A percentile compares a stretch with the other conserved stretches of the same genome.
phyloP scores from a whole-genome alignment of 2,329 filamentous ascomycete species.

The Thielaviopsis populi region DNA sequence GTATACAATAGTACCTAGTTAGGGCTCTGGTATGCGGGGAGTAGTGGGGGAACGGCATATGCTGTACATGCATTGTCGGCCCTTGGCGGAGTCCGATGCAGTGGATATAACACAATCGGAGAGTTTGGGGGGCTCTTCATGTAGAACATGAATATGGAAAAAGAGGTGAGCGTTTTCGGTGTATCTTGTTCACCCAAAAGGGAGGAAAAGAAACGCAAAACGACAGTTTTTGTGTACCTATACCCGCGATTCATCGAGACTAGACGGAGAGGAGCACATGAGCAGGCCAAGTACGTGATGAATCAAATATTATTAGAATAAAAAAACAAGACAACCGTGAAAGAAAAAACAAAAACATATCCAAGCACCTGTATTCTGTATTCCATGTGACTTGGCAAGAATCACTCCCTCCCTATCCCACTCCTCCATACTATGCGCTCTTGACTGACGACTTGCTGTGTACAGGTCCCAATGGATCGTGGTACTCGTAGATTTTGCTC shows the following conservation, averaged over 20 bases:
- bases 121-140: neutral
- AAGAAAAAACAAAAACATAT: neutral
- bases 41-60: neutral
- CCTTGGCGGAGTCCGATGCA: neutral
- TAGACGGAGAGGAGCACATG: neutral
- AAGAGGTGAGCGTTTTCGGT: too few relatives aligned
- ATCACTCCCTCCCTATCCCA: neutral
- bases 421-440: neutral
- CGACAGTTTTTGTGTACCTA: neutral
- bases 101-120: neutral
- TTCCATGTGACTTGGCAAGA: neutral
- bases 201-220: neutral
- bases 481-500: slow-evolving; percentile 39
- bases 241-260: too few relatives aligned
- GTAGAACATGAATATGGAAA: too few relatives aligned
- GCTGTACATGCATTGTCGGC: neutral
- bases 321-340: neutral
- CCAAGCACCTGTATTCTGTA: neutral
- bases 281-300: neutral
- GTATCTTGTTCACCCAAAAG: too few relatives aligned
- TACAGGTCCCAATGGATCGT: slow-evolving; percentile 32
- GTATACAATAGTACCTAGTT: neutral
- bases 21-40: neutral
- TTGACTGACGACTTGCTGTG: neutral
- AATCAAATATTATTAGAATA: neutral